Percentiles rank a stretch among this genome's conserved stretches.
These are phyloP conservation scores for Cydonia oblonga DNA, from an alignment of 331 rosid species.

Conservation along the genomic window DNA sequence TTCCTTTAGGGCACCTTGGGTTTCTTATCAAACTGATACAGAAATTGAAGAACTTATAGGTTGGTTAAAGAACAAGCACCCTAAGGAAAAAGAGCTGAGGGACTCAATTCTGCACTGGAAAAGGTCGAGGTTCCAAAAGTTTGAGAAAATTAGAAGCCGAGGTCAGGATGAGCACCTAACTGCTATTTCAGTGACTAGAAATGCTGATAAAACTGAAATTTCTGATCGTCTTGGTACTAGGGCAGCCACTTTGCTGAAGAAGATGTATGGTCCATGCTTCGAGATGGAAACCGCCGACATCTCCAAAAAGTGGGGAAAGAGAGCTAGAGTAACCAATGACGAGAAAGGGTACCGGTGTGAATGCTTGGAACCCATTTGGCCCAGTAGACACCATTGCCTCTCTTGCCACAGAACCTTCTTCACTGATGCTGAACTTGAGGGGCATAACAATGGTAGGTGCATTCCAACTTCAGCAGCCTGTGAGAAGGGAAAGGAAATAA, in stretches of 20 bases:
- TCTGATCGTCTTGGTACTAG: constrained; percentile 47
- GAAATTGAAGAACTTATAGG: constrained; percentile 55
- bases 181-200: constrained; percentile 23
- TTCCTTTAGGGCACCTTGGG: constrained; percentile 42
- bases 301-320: constrained; percentile 42
- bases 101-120: constrained; percentile 64
- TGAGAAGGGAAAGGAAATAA: constrained; percentile 48
- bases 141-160: constrained; percentile 24
- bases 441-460: constrained; percentile 67
- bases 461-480: constrained; percentile 24
- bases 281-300: constrained; percentile 42
- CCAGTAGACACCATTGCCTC: constrained; percentile 69
- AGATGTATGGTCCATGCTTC: constrained; percentile 53
- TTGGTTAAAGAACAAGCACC: constrained; percentile 57
- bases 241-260: constrained; percentile 65
- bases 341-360: constrained; percentile 71
- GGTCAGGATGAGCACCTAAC: constrained; percentile 32
- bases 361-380: constrained; percentile 84
- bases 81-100: constrained; percentile 71
- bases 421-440: constrained; percentile 61
- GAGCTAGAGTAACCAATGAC: constrained; percentile 36
- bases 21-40: constrained; percentile 58
- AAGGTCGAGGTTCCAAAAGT: constrained; percentile 44
- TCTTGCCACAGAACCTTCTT: constrained; percentile 69
- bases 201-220: constrained; percentile 25